Conservation (phyloP, 2,329 filamentous ascomycete species). For the Diplodia intermedia region DNA sequence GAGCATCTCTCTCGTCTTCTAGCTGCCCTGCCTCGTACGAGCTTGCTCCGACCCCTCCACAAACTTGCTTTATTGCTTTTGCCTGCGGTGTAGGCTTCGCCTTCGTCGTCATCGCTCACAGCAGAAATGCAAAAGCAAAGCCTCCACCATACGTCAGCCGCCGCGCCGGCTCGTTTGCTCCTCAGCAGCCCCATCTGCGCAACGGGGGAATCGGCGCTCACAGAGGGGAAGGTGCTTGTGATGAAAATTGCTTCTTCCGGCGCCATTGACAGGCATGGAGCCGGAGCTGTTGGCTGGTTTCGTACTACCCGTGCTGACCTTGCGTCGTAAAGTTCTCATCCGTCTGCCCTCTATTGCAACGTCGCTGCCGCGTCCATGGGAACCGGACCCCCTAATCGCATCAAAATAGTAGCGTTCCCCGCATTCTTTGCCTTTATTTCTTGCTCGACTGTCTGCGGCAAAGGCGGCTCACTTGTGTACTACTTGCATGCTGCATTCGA, state of each 20-base stretch:
- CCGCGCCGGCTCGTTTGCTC: not conserved
- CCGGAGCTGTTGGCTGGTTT: slow-evolving; percentile 2
- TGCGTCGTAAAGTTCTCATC: slow-evolving; percentile 8
- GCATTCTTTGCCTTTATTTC: not conserved
- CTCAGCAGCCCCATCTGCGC: slow-evolving; percentile 3
- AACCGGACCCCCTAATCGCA: not conserved
- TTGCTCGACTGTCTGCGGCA: not conserved
- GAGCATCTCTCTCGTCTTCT: slow-evolving; percentile 14
- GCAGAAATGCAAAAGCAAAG: slow-evolving; percentile 9
- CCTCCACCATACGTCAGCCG: slow-evolving; percentile 23
- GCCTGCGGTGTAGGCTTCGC: slow-evolving; percentile 8
- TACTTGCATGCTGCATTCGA: not conserved
- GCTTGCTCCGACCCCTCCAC: slow-evolving; percentile 19
- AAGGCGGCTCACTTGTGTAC: too few relatives aligned
- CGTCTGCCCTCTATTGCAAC: not conserved
- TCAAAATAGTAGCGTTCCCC: too few relatives aligned
- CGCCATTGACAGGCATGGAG: slow-evolving; percentile 2
- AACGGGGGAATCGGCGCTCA: not conserved
- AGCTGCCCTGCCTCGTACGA: slow-evolving; percentile 28
- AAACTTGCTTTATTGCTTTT: slow-evolving; percentile 17
- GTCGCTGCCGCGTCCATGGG: not conserved
- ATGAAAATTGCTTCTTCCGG: not conserved
- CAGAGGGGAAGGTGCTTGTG: not conserved
- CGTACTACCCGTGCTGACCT: slow-evolving; percentile 7
- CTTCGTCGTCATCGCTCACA: slow-evolving; percentile 22